A percentile compares a stretch with the other conserved stretches of the same genome.
Conservation (phyloP, 163 green algal species). For the Scenedesmus sp. region DNA sequence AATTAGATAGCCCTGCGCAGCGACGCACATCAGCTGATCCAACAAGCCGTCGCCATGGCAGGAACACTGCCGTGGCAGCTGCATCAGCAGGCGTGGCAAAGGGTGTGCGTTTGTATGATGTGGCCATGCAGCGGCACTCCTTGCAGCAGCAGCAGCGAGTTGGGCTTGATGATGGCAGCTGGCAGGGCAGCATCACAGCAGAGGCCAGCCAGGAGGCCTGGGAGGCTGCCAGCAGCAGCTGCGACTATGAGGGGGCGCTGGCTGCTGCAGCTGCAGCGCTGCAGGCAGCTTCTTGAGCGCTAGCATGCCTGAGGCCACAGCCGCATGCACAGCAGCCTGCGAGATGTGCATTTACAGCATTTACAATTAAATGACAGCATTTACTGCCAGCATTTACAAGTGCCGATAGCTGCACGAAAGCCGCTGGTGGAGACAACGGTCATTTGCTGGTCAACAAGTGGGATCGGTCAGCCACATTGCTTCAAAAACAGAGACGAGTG, state of each 20-base stretch:
- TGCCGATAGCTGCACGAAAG: no score
- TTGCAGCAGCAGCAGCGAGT: background rate
- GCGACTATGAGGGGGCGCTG: background rate
- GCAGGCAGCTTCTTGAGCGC: background rate
- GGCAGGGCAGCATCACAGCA: background rate
- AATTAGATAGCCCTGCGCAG: background rate
- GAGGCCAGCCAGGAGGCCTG: background rate
- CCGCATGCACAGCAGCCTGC: no score
- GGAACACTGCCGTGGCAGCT: background rate
- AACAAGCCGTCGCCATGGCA: background rate
- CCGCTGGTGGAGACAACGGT: no score
- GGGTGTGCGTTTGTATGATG: background rate
- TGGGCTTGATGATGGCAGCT: background rate
- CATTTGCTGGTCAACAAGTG: no score
- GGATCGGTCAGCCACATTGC: no score
- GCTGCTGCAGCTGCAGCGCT: background rate
- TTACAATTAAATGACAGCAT: no score
- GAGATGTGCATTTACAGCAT: no score
- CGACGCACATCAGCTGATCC: background rate
- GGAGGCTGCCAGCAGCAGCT: slow-evolving; percentile 7
- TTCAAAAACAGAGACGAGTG: no score
- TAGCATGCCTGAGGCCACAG: no score
- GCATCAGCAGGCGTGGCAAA: background rate
- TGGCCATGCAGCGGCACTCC: background rate
- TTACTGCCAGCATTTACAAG: no score